Evolutionary conservation across 2,329 filamentous ascomycete genomes (phyloP), one percentile per base, ranked within the genome.

Genomic region (Hypoxylon sp.): DNA sequence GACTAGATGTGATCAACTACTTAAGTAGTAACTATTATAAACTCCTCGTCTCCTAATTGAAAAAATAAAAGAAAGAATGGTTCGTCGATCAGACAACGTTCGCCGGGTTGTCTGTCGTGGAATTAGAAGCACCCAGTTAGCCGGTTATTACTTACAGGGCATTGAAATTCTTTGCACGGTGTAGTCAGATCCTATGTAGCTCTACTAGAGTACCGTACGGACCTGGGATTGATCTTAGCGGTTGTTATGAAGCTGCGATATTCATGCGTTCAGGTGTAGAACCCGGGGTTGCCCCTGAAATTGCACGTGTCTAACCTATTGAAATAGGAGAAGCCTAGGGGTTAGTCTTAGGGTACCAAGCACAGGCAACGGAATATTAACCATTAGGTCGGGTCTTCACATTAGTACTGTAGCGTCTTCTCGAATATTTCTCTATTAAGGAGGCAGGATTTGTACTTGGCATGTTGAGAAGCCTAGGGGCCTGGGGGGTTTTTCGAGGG

Each of bases 11-110:
- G 33, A 50, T 39, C 33, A 58, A 31, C 19, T 29, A 58, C 46
- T 58, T 58, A 58, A 58, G 33, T 58, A 50, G 37, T 42, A 58
- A 9, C 19, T 58, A 58, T 58, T n/a, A 17, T 42, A 58, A 50
- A 3, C 44, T 22, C 42, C 10, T 42, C 9, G 19, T 60, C 56
- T 51, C 47, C 47, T 60, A 47, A 52, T 29, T 37, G 24, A 60
- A 26, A 60, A 24, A 5, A 51, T 35, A 60, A 44, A 17, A 24
- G 47, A 33, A 39, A 51, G 22, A 26, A 44, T 24, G 19, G 44
- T 6, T 37, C 14, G 56, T 51, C 47, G 56, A 60, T 60, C 56
- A 42, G 35, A 60, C 56, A 44, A 51, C 14, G 35, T 51, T 60
- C 24, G 56, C 31, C 24, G 24, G 56, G 3, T 47, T 24, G 56